Evolutionary conservation across 768 basidiomycete species (phyloP).

Genomic region (Mycena belliarum): DNA sequence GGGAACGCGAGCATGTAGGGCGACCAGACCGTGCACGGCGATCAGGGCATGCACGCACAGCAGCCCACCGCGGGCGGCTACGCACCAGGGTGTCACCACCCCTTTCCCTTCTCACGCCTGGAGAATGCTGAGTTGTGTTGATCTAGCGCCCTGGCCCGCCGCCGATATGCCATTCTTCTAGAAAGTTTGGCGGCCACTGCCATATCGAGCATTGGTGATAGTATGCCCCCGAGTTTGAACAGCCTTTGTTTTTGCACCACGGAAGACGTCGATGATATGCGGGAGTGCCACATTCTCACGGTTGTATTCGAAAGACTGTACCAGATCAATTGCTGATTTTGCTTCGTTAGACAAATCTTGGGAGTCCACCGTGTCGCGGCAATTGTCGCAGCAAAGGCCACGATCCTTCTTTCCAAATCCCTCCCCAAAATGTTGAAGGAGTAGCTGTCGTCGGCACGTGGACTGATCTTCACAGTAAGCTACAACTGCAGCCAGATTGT

Average conservation of each 20-base stretch:
- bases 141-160: no score
- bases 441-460: background rate
- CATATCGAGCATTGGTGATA: no score
- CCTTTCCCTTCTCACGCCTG: no score
- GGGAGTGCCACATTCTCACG: background rate
- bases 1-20: no score
- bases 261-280: background rate
- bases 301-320: background rate
- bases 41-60: no score
- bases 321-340: background rate
- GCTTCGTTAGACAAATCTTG: background rate
- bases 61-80: no score
- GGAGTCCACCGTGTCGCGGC: background rate
- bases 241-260: background rate
- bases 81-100: no score
- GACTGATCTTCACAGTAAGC: background rate
- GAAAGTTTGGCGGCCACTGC: no score
- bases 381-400: background rate
- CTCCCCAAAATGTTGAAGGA: conserved; percentile 7
- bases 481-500: background rate
- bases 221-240: background rate
- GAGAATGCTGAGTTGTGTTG: no score
- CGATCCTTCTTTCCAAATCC: background rate
- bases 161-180: no score
- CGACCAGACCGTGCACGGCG: no score